Evolutionary conservation across 345 rosid species (phyloP).

Genomic region (Aquilaria yunnanensis): DNA sequence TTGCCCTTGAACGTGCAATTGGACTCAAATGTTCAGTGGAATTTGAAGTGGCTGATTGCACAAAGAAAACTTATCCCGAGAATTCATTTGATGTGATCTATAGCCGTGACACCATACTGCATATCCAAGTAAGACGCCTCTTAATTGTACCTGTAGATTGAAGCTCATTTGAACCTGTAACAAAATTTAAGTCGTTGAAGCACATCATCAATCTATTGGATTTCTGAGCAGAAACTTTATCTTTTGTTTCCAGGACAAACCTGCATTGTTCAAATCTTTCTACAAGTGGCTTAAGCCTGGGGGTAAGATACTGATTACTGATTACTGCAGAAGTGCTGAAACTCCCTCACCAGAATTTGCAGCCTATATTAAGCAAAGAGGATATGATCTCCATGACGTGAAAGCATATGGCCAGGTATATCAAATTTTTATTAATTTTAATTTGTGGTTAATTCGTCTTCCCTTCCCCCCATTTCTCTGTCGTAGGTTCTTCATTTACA

Average conservation of each 20-base stretch:
- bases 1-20: constrained; percentile 91
- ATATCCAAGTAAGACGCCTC: constrained; percentile 57
- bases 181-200: not conserved
- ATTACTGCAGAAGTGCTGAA: constrained; percentile 75
- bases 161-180: not conserved
- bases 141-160: not conserved
- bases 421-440: constrained; percentile 1
- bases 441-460: constrained; percentile 6
- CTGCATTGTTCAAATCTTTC: constrained; percentile 76
- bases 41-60: constrained; percentile 98
- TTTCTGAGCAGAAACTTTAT: not conserved
- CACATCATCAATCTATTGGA: not conserved
- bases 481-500: not conserved
- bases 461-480: not conserved
- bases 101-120: constrained; percentile 95
- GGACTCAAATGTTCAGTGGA: constrained; percentile 85
- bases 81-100: constrained; percentile 86
- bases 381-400: constrained; percentile 87
- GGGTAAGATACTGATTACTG: constrained; percentile 89
- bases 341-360: constrained; percentile 66
- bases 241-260: constrained; percentile 68
- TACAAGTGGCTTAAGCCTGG: constrained; percentile 95
- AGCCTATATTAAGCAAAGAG: constrained; percentile 75
- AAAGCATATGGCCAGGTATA: constrained; percentile 77
- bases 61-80: constrained; percentile 75